These are phyloP conservation scores for Mycena pura DNA, from an alignment of 768 basidiomycete genomes.

Conservation along the genomic window DNA sequence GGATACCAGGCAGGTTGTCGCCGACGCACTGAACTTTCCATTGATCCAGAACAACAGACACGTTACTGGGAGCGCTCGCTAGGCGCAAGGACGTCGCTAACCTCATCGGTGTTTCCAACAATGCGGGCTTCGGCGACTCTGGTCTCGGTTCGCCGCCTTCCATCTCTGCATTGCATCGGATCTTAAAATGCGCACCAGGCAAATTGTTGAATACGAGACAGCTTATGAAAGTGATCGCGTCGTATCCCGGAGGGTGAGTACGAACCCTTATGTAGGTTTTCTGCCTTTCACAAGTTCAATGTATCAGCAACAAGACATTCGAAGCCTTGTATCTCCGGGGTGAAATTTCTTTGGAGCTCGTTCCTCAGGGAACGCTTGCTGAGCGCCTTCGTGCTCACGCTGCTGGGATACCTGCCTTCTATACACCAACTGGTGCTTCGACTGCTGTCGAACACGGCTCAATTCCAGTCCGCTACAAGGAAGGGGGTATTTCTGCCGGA, in stretches of 20 bases:
- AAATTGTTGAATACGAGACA: constrained; percentile 77
- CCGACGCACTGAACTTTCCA: neutral
- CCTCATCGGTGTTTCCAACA: constrained; percentile 88
- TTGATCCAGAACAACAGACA: constrained; percentile 56
- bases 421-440: constrained; percentile 86
- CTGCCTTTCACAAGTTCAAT: constrained; percentile 1
- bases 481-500: constrained; percentile 74
- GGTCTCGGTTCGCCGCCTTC: constrained; percentile 68
- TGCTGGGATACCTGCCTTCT: constrained; percentile 94
- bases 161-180: neutral
- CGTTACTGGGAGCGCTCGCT: constrained; percentile 78
- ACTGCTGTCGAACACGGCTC: constrained; percentile 83
- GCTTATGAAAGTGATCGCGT: constrained; percentile 84
- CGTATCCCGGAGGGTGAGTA: constrained; percentile 84
- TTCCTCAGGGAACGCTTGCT: constrained; percentile 90
- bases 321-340: constrained; percentile 83
- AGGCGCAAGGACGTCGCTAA: constrained; percentile 75
- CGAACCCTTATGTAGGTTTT: neutral
- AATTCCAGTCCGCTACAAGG: constrained; percentile 81
- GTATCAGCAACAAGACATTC: constrained; percentile 80
- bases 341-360: constrained; percentile 83
- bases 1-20: constrained; percentile 72
- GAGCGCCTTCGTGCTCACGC: constrained; percentile 90
- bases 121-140: constrained; percentile 74
- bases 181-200: constrained; percentile 52